phyloP scores from a whole-genome alignment of 805 yeast genomes.

The Ogataea salicorniae region DNA sequence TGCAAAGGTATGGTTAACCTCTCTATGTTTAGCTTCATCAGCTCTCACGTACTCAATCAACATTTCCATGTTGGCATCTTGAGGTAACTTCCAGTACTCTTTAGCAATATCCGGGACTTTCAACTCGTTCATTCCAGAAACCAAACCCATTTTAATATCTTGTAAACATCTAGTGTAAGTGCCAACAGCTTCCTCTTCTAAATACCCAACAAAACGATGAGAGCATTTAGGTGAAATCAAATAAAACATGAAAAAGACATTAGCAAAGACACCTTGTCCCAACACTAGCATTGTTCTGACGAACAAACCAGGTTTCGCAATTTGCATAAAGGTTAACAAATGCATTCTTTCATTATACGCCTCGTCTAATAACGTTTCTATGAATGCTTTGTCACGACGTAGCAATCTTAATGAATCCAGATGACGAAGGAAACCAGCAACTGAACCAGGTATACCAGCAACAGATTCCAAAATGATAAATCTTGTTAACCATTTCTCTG shows the following conservation, averaged over 20 bases:
- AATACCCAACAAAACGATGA: slow-evolving; percentile 71
- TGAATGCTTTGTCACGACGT: slow-evolving; percentile 67
- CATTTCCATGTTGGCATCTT: slow-evolving; percentile 50
- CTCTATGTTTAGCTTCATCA: slow-evolving; percentile 76
- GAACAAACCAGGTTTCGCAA: slow-evolving; percentile 58
- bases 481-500: slow-evolving; percentile 58
- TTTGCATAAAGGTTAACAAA: slow-evolving; percentile 58
- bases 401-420: slow-evolving; percentile 57
- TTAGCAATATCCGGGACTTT: slow-evolving; percentile 56
- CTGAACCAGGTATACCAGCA: slow-evolving; percentile 81
- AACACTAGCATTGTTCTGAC: slow-evolving; percentile 48
- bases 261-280: slow-evolving; percentile 70
- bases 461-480: slow-evolving; percentile 62
- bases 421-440: slow-evolving; percentile 68
- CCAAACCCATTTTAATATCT: slow-evolving; percentile 44
- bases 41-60: slow-evolving; percentile 61
- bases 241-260: slow-evolving; percentile 57
- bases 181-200: slow-evolving; percentile 71
- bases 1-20: slow-evolving; percentile 73
- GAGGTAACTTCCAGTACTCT: slow-evolving; percentile 56
- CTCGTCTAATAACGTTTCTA: slow-evolving; percentile 67
- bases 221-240: slow-evolving; percentile 57
- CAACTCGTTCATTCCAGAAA: slow-evolving; percentile 42
- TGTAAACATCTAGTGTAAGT: slow-evolving; percentile 60
- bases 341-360: slow-evolving; percentile 81